phyloP scores from a whole-genome alignment of 352 stramenopile species.

The Phytopythium ostracodes region DNA sequence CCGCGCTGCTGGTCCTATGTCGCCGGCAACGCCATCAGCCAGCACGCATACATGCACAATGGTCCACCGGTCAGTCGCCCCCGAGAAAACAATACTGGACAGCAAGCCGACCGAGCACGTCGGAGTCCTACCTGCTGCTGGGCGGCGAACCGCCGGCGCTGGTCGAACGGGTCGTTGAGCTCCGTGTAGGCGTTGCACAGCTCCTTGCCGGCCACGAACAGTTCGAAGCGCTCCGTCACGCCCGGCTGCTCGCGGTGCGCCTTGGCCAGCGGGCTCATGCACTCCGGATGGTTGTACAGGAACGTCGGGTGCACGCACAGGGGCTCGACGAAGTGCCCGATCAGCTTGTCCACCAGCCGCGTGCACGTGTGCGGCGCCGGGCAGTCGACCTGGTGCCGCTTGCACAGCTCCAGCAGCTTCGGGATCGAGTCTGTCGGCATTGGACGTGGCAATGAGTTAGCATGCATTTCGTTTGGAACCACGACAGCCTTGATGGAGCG shows the following conservation, averaged over 20 bases:
- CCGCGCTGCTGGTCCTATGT: slow-evolving; percentile 58
- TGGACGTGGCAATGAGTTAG: no score
- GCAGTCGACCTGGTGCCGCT: slow-evolving; percentile 89
- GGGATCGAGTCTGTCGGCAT: slow-evolving; percentile 42
- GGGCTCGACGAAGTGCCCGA: slow-evolving; percentile 96
- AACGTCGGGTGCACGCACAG: slow-evolving; percentile 95
- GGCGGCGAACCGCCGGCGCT: slow-evolving; percentile 94
- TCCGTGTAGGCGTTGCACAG: slow-evolving; percentile 99
- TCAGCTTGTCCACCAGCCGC: slow-evolving; percentile 96
- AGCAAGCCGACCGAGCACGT: no score
- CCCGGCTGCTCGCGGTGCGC: slow-evolving; percentile 90
- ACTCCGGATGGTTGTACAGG: slow-evolving; percentile 97
- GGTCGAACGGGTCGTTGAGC: slow-evolving; percentile 97
- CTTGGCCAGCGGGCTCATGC: slow-evolving; percentile 97
- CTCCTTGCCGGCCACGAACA: slow-evolving; percentile 96
- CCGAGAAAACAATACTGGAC: neutral
- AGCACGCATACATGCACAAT: neutral
- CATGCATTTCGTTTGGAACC: no score
- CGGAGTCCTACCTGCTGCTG: slow-evolving; percentile 65
- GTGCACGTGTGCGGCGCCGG: slow-evolving; percentile 91
- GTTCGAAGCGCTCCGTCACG: slow-evolving; percentile 98
- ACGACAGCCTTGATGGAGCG: no score
- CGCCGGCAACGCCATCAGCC: neutral
- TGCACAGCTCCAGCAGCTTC: slow-evolving; percentile 82
- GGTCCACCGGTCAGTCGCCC: neutral